Conservation (phyloP, 164 flowering plant species). For the Magnolia officinalis region DNA sequence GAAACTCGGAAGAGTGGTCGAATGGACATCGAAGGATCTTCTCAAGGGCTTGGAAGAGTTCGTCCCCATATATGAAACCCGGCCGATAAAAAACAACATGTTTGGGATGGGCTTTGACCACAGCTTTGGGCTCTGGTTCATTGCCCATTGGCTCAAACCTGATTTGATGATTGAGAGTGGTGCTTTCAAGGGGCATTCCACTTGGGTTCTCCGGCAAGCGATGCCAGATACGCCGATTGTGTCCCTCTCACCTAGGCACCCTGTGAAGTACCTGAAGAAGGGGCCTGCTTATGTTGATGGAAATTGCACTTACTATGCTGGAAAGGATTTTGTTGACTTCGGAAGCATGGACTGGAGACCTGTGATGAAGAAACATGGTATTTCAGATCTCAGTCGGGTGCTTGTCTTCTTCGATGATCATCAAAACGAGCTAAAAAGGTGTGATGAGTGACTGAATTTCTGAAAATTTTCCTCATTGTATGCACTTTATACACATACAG, state of each 20-base stretch:
- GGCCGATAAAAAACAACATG: constrained; percentile 92
- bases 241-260: constrained; percentile 87
- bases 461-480: neutral
- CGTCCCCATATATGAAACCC: constrained; percentile 83
- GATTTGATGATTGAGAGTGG: constrained; percentile 97
- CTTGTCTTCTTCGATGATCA: constrained; percentile 95
- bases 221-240: constrained; percentile 75
- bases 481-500: neutral
- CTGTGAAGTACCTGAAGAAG: constrained; percentile 88
- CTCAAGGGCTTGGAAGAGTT: constrained; percentile 92
- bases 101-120: constrained; percentile 99
- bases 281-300: constrained; percentile 99
- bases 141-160: constrained; percentile 87
- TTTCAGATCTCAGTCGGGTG: constrained; percentile 65
- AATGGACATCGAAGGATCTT: constrained; percentile 91
- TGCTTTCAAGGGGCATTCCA: constrained; percentile 97
- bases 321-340: constrained; percentile 95
- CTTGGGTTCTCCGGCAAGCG: constrained; percentile 97
- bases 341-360: constrained; percentile 76
- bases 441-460: neutral
- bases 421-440: constrained; percentile 95
- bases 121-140: constrained; percentile 99
- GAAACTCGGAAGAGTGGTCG: constrained; percentile 83
- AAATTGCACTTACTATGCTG: constrained; percentile 95
- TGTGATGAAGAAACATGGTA: constrained; percentile 73